These are phyloP conservation scores for Gigaspora rosea DNA, from an alignment of 192 early-diverging fungal genomes.

Conservation along the genomic window DNA sequence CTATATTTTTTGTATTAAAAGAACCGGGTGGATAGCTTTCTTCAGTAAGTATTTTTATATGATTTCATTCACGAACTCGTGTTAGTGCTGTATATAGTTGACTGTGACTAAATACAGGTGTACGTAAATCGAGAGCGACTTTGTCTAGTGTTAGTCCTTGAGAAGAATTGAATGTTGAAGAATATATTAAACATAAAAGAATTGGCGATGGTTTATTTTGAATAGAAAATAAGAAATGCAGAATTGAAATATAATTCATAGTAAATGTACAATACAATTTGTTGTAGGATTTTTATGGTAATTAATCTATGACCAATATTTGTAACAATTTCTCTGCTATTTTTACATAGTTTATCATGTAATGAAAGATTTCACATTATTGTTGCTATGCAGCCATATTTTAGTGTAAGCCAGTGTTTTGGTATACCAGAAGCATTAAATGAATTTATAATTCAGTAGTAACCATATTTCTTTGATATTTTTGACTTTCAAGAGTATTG, in stretches of 20 bases:
- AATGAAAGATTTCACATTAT: neutral
- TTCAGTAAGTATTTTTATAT: neutral
- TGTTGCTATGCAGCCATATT: neutral
- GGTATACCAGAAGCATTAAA: neutral
- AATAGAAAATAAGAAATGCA: neutral
- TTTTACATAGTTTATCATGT: neutral
- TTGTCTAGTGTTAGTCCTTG: neutral
- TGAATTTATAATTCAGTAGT: neutral
- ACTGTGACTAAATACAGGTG: neutral
- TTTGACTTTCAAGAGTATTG: neutral
- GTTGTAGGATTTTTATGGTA: neutral
- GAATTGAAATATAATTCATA: neutral
- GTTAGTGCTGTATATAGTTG: neutral
- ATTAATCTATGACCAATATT: neutral
- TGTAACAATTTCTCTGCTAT: neutral
- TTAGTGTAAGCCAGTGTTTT: neutral
- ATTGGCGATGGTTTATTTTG: neutral
- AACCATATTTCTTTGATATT: neutral
- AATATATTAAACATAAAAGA: neutral
- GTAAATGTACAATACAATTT: neutral
- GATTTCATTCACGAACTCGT: neutral
- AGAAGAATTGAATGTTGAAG: neutral
- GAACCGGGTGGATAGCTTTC: neutral
- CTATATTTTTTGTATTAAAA: neutral
- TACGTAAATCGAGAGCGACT: neutral